Conservation (phyloP, 306 rosid species). For the Sicyos edulis region DNA sequence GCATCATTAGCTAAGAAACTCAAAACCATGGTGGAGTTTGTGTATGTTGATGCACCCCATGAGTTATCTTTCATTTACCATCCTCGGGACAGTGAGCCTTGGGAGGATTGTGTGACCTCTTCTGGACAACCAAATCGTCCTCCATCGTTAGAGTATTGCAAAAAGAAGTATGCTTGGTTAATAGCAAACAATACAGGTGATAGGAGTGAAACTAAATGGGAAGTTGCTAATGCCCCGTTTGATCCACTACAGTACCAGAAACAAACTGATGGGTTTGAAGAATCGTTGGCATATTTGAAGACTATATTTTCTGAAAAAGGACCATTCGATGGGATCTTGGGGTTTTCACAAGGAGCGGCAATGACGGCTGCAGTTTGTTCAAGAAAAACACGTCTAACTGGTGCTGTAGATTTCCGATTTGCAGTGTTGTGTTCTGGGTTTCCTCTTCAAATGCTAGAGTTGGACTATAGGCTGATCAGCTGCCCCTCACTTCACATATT, state of each 20-base stretch:
- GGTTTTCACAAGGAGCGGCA: constrained; percentile 92
- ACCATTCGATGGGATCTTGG: constrained; percentile 78
- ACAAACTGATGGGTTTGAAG: constrained; percentile 65
- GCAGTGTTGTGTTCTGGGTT: constrained; percentile 77
- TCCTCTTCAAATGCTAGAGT: constrained; percentile 36
- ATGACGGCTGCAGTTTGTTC: constrained; percentile 67
- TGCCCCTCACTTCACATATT: constrained; percentile 79
- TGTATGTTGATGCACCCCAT: constrained; percentile 77
- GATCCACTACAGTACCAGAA: constrained; percentile 73
- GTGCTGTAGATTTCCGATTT: constrained; percentile 50
- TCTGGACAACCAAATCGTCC: constrained; percentile 33
- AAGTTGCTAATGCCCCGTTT: constrained; percentile 59
- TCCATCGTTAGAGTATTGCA: constrained; percentile 56
- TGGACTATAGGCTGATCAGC: constrained; percentile 32
- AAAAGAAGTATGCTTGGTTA: constrained; percentile 80
- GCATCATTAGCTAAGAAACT: constrained; percentile 79
- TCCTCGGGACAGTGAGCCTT: constrained; percentile 20
- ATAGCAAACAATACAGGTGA: constrained; percentile 37
- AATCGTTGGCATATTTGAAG: constrained; percentile 51
- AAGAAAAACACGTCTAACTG: constrained; percentile 35
- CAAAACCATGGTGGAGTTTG: constrained; percentile 56
- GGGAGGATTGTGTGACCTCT: constrained; percentile 25
- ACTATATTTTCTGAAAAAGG: constrained; percentile 48
- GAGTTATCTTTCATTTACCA: constrained; percentile 79
- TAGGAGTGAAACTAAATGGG: constrained; percentile 40